Evolutionary conservation across 2,329 filamentous ascomycete genomes (phyloP).

Genomic region (Claviceps lovelessii): DNA sequence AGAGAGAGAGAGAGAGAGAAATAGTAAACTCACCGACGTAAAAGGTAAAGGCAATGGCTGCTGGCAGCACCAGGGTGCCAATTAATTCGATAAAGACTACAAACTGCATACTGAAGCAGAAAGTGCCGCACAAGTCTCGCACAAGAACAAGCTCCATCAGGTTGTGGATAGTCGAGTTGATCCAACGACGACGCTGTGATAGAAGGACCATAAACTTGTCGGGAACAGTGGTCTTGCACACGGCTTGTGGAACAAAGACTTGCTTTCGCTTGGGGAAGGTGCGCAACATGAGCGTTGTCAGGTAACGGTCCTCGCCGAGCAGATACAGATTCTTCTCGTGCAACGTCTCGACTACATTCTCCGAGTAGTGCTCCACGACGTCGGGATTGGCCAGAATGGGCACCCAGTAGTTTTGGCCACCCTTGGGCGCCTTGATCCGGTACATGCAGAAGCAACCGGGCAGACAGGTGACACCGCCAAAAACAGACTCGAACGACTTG

Average conservation of each 20-base stretch:
- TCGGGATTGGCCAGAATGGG: conserved; percentile 97
- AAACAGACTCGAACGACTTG: conserved; percentile 96
- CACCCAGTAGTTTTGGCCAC: conserved; percentile 98
- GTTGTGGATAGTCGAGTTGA: conserved; percentile 98
- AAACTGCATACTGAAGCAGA: conserved; percentile 99
- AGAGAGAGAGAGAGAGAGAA: background rate
- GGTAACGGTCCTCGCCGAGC: conserved; percentile 84
- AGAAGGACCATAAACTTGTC: conserved; percentile 84
- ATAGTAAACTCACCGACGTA: conserved; percentile 56
- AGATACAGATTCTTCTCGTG: conserved; percentile 94
- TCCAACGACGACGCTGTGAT: conserved; percentile 93
- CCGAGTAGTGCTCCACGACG: conserved; percentile 96
- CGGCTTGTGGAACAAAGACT: conserved; percentile 93
- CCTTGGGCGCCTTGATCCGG: conserved; percentile 97
- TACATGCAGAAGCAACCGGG: conserved; percentile 99
- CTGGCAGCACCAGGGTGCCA: conserved; percentile 85
- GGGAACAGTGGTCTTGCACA: conserved; percentile 96
- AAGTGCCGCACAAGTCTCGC: conserved; percentile 90
- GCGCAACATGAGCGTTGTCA: conserved; percentile 94
- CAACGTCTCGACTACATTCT: conserved; percentile 95
- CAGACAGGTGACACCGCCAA: conserved; percentile 96
- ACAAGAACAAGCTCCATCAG: conserved; percentile 95
- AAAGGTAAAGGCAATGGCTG: conserved; percentile 91
- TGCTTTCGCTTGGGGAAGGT: conserved; percentile 99
- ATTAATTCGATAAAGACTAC: conserved; percentile 91